Conservation (phyloP, 2,329 filamentous ascomycete species). For the Pseudocercospora macadamiae region DNA sequence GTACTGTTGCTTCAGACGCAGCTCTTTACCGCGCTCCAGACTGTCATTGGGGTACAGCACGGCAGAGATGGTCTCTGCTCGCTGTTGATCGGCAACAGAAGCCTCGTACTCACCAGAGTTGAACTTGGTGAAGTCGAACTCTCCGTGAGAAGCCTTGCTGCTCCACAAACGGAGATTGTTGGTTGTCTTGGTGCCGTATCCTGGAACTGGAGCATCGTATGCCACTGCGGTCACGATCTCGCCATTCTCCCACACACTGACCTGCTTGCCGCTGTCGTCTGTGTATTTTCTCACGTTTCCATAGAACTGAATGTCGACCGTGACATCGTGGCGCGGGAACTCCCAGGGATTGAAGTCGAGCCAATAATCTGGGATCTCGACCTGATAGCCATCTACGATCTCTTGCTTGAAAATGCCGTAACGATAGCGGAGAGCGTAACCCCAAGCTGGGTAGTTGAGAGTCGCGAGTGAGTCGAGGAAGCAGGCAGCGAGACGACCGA, state of each 20-base stretch:
- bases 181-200: conserved; percentile 84
- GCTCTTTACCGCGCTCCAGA: conserved; percentile 92
- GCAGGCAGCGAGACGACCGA: conserved; percentile 92
- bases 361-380: conserved; percentile 98
- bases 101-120: conserved; percentile 98
- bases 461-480: conserved; percentile 96
- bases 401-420: conserved; percentile 99
- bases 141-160: conserved; percentile 92
- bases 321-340: conserved; percentile 92
- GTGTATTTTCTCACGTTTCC: conserved; percentile 75
- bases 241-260: conserved; percentile 84
- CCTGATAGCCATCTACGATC: conserved; percentile 96
- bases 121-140: conserved; percentile 99
- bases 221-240: conserved; percentile 91
- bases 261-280: conserved; percentile 72
- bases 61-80: conserved; percentile 97
- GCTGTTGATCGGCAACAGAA: conserved; percentile 96
- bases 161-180: conserved; percentile 98
- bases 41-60: conserved; percentile 98
- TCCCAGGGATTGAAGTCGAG: conserved; percentile 99
- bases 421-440: conserved; percentile 91
- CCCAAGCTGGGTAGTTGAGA: conserved; percentile 95
- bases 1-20: conserved; percentile 98
- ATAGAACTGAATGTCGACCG: conserved; percentile 96
- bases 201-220: conserved; percentile 85